A percentile compares a stretch with the other conserved stretches of the same genome.
Conservation (phyloP, 345 rosid species). For the Brassica napus region Da-Ae NC_063451.1:39797001-39797500, state of each 20-base stretch:
- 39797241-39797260: constrained; percentile 9
- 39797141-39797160: not conserved
- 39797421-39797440: not conserved
- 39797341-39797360: too few relatives aligned
- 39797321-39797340: not conserved
- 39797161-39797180: not conserved
- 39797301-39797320: not conserved
- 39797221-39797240: not conserved
- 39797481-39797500: not conserved
- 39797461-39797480: not conserved
- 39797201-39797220: constrained; percentile 1
- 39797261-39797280: constrained; percentile 8
- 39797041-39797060: not conserved
- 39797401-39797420: not conserved
- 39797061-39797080: not conserved
- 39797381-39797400: not conserved
- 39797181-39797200: not conserved
- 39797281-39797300: constrained; percentile 16
- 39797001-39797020: not conserved
- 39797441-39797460: not conserved
- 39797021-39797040: not conserved
- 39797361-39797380: too few relatives aligned
- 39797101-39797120: not conserved
- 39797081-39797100: not conserved
- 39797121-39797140: constrained; percentile 2